A percentile compares a stretch with the other conserved stretches of the same genome.
Evolutionary conservation across 129 eudicot genomes (phyloP).

Genomic region (Centella asiatica): DNA sequence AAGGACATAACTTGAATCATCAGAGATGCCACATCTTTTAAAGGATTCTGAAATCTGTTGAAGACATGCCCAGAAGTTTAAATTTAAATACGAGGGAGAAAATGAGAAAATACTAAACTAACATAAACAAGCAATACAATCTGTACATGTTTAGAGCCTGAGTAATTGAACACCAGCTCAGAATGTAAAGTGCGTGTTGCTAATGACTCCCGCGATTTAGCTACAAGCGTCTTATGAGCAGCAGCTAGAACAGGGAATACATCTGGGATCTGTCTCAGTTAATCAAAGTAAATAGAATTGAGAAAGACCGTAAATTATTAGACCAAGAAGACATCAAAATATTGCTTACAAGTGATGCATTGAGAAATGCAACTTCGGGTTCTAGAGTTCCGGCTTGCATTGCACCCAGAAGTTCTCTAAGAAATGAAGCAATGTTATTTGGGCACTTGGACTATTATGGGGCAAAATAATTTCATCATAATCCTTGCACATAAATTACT

Average conservation of each 20-base stretch:
- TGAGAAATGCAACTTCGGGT: slow-evolving; percentile 86
- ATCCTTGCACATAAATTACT: no score
- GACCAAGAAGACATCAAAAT: neutral
- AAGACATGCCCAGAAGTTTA: neutral
- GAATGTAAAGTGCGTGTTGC: slow-evolving; percentile 80
- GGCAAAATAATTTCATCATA: no score
- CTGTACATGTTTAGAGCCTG: slow-evolving; percentile 91
- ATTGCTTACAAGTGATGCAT: slow-evolving; percentile 70
- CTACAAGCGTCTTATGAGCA: slow-evolving; percentile 69
- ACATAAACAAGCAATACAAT: neutral
- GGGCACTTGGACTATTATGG: no score
- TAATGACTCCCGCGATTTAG: slow-evolving; percentile 67
- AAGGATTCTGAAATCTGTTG: slow-evolving; percentile 80
- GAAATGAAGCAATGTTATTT: neutral
- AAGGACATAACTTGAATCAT: slow-evolving; percentile 49
- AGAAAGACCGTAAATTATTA: neutral
- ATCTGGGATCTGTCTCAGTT: slow-evolving; percentile 58
- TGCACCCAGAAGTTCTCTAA: slow-evolving; percentile 72
- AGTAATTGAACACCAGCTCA: slow-evolving; percentile 90
- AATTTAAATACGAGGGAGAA: slow-evolving; percentile 3
- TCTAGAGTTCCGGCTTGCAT: slow-evolving; percentile 93
- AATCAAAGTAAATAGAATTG: neutral
- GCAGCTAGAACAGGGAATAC: slow-evolving; percentile 89
- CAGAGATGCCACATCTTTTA: slow-evolving; percentile 86
- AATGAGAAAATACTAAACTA: neutral